Evolutionary conservation across 768 basidiomycete species (phyloP).

Genomic region (Tubosaeta sp.): DNA sequence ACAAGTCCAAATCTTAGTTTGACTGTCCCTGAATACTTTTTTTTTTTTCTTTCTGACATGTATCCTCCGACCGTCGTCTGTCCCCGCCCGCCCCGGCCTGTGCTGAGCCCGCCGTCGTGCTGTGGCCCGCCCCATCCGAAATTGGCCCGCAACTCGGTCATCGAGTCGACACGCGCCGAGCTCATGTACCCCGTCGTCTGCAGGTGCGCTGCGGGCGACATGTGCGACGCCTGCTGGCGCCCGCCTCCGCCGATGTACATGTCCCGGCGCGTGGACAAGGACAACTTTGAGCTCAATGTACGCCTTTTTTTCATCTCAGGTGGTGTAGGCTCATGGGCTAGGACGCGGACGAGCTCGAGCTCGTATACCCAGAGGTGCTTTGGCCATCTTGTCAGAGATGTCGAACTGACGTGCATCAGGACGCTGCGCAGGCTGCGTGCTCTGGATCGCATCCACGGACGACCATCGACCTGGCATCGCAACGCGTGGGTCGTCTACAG

Average conservation of each 20-base stretch:
- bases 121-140: not conserved
- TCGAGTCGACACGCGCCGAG: not conserved
- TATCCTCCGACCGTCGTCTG: not conserved
- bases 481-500: too few relatives aligned
- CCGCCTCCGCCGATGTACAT: not conserved
- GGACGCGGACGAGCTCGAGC: constrained; percentile 5
- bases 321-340: not conserved
- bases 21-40: not conserved
- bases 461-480: too few relatives aligned
- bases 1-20: constrained; percentile 50
- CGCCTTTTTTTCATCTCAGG: not conserved
- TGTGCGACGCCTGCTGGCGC: constrained; percentile 13
- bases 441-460: too few relatives aligned
- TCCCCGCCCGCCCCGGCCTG: not conserved
- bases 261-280: not conserved
- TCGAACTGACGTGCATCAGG: constrained; percentile 5
- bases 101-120: constrained; percentile 5
- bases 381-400: too few relatives aligned
- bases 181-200: not conserved
- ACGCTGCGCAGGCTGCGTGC: not conserved
- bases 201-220: not conserved
- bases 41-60: not conserved
- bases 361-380: constrained; percentile 17
- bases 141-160: not conserved
- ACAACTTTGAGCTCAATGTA: constrained; percentile 19